Base-by-base conservation (phyloP, 495 filamentous ascomycete species). In the Penicillium macrosclerotiorum region DNA sequence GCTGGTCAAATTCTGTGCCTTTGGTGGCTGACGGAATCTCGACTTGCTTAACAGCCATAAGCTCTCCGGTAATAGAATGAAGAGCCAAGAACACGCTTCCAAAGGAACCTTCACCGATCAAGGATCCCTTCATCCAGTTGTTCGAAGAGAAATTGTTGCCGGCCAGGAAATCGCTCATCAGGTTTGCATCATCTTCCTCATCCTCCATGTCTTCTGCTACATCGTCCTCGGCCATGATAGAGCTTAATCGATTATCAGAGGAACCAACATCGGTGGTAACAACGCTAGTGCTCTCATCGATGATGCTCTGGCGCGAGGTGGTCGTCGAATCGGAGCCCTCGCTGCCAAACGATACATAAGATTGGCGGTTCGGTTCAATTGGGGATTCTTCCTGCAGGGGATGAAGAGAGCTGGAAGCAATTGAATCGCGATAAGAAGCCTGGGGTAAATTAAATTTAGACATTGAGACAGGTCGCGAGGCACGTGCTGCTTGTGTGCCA, bases 1-100 rank as follows among this genome's bases (percentile, higher is more conserved):
- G 83, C 40, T 89, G 81, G 60, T 96, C 93, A 44, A 83, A 86
- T 57, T 83, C 80, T 35, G 82, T 86, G 49, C 84, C 89, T 46
- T 89, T 83, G 26, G 82, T 83, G 20, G 83, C 82, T 1, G 86
- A 85, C 4, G 93, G 92, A 36, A 95, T 81, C 62, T 99, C 93
- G 44, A 99, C 93, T 68, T 97, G 93, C 72, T 99, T 99, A 27
- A 99, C 93, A 30, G 93, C 93, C 76, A 99, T 90, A 30, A 99
- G 84, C 63, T 96, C 94, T 56, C 91, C 93, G 19, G 94, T 99
- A 43, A 99, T 85, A 42, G 93, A 85, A 59, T 97, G 95, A n/a
- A 99, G 76, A 42, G 93, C 94, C 29, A 99, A 76, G 71, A 90
- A 99, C 37, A 99, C 93, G 54, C 88, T 91, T 57, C 93, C 93